Base-by-base conservation (phyloP, 192 early-diverging fungal genomes). In the Coemansia sp. region DNA sequence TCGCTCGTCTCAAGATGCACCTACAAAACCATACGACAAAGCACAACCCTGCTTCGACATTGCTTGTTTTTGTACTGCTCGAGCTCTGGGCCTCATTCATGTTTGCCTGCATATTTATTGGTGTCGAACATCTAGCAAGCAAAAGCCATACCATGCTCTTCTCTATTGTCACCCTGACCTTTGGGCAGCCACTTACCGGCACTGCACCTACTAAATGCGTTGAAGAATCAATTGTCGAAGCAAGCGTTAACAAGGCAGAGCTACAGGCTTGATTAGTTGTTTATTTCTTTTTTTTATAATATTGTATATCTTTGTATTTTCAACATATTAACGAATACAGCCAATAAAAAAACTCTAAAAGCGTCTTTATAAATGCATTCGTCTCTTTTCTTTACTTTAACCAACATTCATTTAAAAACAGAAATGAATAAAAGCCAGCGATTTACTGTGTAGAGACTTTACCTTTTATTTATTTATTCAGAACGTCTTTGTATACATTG, bases 11-110 rank as follows among this genome's bases (percentile, higher is more conserved):
- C 16, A 34, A 13, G 28, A 23, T 7, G 21, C 48, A 51, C 26
- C 25, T 51, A 25, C 21, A 16, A 0, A 23, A 9, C 23, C 48
- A 25, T 21, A 34, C 34, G 31, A 21, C 28, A 30, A 35, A 31
- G n/a, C 7, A 3, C 55, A 21, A 6, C 25, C 12, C 34, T 20
- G n/a, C 55, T 13, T 57, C 55, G 16, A 57, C 55, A 1, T 6
- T 33, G 28, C 16, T 57, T 9, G 28, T 33, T 31, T 57, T 57
- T 35, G 4, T 58, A 15, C 43, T 66, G 20, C 31, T 66, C 30
- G 33, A 48, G 16, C 42, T 66, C 30, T 66, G 64, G 64, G 43
- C 42, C 15, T 12, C 39, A 13, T 58, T 58, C 37, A 66, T 66
- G 64, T 20, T 29, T 59, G 40, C 30, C 7, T 26, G 64, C 28